phyloP scores from a whole-genome alignment of 2,329 filamentous ascomycete species.

The Hortaea werneckii region DNA sequence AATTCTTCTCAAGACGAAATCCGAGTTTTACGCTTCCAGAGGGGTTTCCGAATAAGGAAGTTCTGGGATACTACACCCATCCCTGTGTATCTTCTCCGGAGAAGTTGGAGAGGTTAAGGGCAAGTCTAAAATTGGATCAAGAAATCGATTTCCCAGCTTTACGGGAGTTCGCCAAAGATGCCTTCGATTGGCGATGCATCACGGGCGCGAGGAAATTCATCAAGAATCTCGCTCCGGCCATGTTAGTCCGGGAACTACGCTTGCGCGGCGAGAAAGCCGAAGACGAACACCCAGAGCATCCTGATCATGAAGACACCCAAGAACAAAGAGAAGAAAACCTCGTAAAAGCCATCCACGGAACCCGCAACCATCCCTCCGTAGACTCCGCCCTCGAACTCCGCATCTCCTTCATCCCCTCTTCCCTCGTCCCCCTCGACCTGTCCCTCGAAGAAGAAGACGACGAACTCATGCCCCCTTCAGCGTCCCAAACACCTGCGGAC shows the following conservation, averaged over 20 bases:
- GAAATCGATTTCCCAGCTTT: slow-evolving; percentile 57
- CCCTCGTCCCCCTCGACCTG: slow-evolving; percentile 69
- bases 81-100: slow-evolving; percentile 63
- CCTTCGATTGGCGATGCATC: slow-evolving; percentile 76
- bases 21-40: slow-evolving; percentile 65
- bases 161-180: slow-evolving; percentile 63
- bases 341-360: slow-evolving; percentile 57
- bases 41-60: slow-evolving; percentile 66
- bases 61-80: slow-evolving; percentile 78
- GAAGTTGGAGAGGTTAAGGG: slow-evolving; percentile 45
- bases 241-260: slow-evolving; percentile 54
- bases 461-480: slow-evolving; percentile 27
- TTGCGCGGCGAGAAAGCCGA: slow-evolving; percentile 22
- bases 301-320: slow-evolving; percentile 25
- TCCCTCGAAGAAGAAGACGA: slow-evolving; percentile 61
- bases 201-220: slow-evolving; percentile 78
- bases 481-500: too few species aligned
- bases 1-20: slow-evolving; percentile 68
- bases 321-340: slow-evolving; percentile 41
- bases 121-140: slow-evolving; percentile 49
- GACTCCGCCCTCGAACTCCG: slow-evolving; percentile 70
- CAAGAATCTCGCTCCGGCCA: slow-evolving; percentile 63
- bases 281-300: not conserved
- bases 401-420: slow-evolving; percentile 63
- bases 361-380: slow-evolving; percentile 60